Base-by-base conservation (phyloP, 306 rosid genomes). In the Acacia crassicarpa region DNA sequence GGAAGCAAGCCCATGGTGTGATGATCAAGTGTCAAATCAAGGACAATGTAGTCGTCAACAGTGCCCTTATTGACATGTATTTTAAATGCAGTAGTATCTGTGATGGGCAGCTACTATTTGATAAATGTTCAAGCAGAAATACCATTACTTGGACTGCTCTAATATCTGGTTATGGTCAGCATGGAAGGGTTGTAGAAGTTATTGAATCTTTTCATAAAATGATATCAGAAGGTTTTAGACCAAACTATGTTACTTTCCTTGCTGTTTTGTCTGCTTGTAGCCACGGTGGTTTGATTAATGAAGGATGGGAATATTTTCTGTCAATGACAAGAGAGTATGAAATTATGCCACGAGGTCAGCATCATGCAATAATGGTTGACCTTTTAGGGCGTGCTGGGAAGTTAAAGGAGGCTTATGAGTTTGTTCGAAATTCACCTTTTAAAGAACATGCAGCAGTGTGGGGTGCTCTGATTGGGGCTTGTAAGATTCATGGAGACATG, bases 231-330 rank as follows among this genome's bases (percentile, higher is more conserved):
- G 95, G 87, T 54, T 80, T 85, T 82, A 87, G 87, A 72, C 97
- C 97, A 27, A 94, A 89, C 75, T 81, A 82, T 83, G 94, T 92
- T 45, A 94, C 96, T 69, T 91, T 90, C 87, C 90, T 92, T 49
- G 91, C 92, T n/a, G 97, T 94, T 82, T 88, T 94, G 79, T 85
- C 88, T 80, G 97, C 98, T 80, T 92, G 95, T 82, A 86, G 97
- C 82, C 91, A 86, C 83, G 98, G 91, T 48, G 97, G 93, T 20
- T 88, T 92, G 69, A 77, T 93, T 68, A 62, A 87, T 6, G 92
- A 91, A 83, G 97, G 91, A n/a, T 80, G 85, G 90, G 83, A 84
- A 27, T 82, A 86, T 82, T 92, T 94, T 85, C 84, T 85, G 16
- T 88, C 92, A 33, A 92, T 94, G 98, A 84, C 74, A 11, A 87